Percentiles rank a stretch among this genome's conserved stretches.
Conservation (phyloP, 2,329 filamentous ascomycete species). For the Arthrobotrys conoides region DNA sequence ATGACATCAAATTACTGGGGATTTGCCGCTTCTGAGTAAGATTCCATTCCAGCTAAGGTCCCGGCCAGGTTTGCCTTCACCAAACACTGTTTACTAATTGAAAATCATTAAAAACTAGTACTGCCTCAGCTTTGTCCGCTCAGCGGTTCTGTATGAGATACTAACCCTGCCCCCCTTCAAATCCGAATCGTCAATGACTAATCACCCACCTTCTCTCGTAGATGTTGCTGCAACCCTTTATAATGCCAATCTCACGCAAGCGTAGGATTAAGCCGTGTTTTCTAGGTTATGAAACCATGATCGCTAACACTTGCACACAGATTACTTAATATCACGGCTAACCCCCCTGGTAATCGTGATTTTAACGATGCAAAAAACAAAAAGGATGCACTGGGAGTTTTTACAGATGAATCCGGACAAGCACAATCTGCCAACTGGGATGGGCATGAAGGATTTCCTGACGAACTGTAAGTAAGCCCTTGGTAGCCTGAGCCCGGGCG, state of each 20-base stretch:
- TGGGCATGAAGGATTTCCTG: slow-evolving; percentile 48
- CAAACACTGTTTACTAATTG: neutral
- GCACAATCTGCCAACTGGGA: slow-evolving; percentile 57
- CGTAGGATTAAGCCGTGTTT: slow-evolving; percentile 10
- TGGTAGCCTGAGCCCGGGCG: too few relatives aligned
- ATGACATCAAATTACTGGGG: slow-evolving; percentile 38
- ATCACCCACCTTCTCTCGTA: neutral
- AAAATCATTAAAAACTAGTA: neutral
- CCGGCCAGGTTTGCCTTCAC: neutral
- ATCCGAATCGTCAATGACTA: neutral
- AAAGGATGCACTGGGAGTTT: slow-evolving; percentile 36
- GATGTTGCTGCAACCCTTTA: slow-evolving; percentile 59
- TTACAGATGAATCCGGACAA: slow-evolving; percentile 37
- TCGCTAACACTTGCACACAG: slow-evolving; percentile 21
- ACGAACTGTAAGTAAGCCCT: slow-evolving; percentile 29
- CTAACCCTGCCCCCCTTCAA: neutral
- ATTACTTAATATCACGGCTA: slow-evolving; percentile 54
- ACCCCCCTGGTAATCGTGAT: slow-evolving; percentile 30
- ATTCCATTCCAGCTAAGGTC: neutral
- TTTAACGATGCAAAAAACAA: slow-evolving; percentile 37
- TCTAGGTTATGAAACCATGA: neutral
- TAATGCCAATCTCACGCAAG: slow-evolving; percentile 53
- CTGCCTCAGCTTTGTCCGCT: slow-evolving; percentile 49
- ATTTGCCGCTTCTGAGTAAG: slow-evolving; percentile 47
- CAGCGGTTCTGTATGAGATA: slow-evolving; percentile 46